phyloP scores from a whole-genome alignment of 805 yeast species.

The Starmerella bacillaris region DNA sequence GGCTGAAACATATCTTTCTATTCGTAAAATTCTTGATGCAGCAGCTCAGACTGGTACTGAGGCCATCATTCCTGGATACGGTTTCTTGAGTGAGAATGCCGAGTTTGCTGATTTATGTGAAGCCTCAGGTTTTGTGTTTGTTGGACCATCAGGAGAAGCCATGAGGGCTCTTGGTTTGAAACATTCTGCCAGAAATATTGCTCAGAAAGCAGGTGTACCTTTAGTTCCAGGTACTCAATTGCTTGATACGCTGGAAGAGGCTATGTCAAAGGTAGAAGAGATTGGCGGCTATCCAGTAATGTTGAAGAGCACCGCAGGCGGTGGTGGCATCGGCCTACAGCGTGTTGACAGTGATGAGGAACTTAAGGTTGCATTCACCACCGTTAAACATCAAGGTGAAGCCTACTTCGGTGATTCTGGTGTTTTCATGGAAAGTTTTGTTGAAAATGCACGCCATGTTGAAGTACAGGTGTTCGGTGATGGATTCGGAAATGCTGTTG shows the following conservation, averaged over 20 bases:
- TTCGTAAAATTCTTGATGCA: constrained; percentile 70
- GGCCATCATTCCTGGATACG: constrained; percentile 97
- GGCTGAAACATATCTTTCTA: constrained; percentile 74
- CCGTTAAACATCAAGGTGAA: constrained; percentile 86
- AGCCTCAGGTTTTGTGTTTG: constrained; percentile 69
- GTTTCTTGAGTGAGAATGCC: constrained; percentile 90
- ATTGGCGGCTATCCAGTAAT: constrained; percentile 65
- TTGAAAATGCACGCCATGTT: constrained; percentile 88
- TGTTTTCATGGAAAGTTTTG: constrained; percentile 85
- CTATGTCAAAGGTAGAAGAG: constrained; percentile 51
- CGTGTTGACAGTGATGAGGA: constrained; percentile 73
- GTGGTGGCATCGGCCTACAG: constrained; percentile 97
- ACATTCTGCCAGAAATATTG: constrained; percentile 93
- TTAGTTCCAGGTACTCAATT: constrained; percentile 94
- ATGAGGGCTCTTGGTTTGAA: constrained; percentile 80
- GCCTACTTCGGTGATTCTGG: constrained; percentile 91
- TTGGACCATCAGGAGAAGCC: constrained; percentile 93
- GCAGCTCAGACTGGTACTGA: constrained; percentile 72
- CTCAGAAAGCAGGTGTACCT: constrained; percentile 81
- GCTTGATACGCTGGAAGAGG: constrained; percentile 53
- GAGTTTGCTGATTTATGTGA: constrained; percentile 82
- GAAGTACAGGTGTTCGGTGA: constrained; percentile 95
- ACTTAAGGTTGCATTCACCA: constrained; percentile 65
- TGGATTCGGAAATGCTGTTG: constrained; percentile 81
- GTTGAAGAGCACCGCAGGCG: constrained; percentile 97